Base-by-base conservation (phyloP, 345 rosid species). In the Microthlaspi erraticum region DNA sequence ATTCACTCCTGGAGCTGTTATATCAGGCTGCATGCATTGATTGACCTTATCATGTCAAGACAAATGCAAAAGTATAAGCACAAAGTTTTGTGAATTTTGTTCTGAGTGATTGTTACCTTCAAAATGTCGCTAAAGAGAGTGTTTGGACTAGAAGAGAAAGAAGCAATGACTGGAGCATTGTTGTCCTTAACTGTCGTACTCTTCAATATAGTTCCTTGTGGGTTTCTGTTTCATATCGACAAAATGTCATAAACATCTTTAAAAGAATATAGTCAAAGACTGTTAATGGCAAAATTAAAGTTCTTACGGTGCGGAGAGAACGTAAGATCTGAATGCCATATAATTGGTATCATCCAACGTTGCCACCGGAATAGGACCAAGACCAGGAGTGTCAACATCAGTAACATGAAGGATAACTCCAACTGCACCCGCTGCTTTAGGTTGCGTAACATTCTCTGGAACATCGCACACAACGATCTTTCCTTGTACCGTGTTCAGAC, bases 121-220 rank as follows among this genome's bases (percentile, higher is more conserved):
- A 84, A 53, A 13, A 84, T 78, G 5, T 80, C 84, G 4, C 85
- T 81, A 64, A 81, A 81, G 17, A 69, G 51, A 20, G 5, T 14
- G 74, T 62, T 76, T 31, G 84, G 91, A 19, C 84, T 86, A 31
- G 86, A 81, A 44, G 86, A 82, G 72, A 84, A 86, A 49, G 75
- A 31, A 39, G 82, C 44, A 9, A 80, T 78, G 2, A 70, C 8
- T 0, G 89, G 91, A 20, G 87, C 74, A 52, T 58, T 26, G 1
- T 52, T 36, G 29, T 64, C 77, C 14, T 77, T 78, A 23, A 74
- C 73, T 19, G 57, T 36, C 50, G 76, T 78, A 38, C 72, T 83
- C 74, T 70, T 68, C 62, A 81, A 5, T 36, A 82, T 79, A 10
- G 63, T 58, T 56, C 63, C 86, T 59, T 10, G 14, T 0, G 83